Base-by-base conservation (phyloP, 805 yeast genomes). In the Candida taoyuanica region DNA sequence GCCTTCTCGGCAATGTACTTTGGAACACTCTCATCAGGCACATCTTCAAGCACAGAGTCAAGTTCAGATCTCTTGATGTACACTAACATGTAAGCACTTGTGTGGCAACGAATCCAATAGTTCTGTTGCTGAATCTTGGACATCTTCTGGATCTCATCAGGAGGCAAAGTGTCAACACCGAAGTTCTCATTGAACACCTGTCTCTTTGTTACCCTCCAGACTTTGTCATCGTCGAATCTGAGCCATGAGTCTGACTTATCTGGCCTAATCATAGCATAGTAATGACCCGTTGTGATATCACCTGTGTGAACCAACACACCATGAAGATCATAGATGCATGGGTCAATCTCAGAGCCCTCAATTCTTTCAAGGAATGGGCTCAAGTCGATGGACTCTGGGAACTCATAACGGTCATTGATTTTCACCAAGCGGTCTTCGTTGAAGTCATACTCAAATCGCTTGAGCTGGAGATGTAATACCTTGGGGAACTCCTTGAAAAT, bases 281-380 rank as follows among this genome's bases (percentile, higher is more conserved):
- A 93, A 58, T 93, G 99, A 16, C 99, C 99, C 31, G 89, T 85
- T 9, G 95, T 85, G 34, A 93, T 81, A 55, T 91, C 96, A 43
- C 99, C 99, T 29, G 88, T 82, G 59, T 93, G 99, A 11, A 93
- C 97, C 40, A 93, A 67, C 2, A 93, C 98, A 9, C 98, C 96
- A 60, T 91, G 96, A 18, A 93, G 65, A 36, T 76, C 79, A 59
- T 93, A 93, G 25, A 70, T 78, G 80, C 89, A 84, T 43, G 84
- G 73, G 44, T 81, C 80, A 9, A 51, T 14, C 55, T 58, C 24
- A 44, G 57, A 34, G 60, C 62, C 23, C 60, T 57, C 12, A 9
- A 65, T 63, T 29, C 76, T 76, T 41, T 85, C 93, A 44, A 91
- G 63, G 54, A 76, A 93, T 7, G 94, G 87, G 31, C 77, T 67